Evolutionary conservation across 768 basidiomycete genomes (phyloP), one percentile per base, ranked within the genome.

Genomic region (Phanerodontia chrysosporium): DNA sequence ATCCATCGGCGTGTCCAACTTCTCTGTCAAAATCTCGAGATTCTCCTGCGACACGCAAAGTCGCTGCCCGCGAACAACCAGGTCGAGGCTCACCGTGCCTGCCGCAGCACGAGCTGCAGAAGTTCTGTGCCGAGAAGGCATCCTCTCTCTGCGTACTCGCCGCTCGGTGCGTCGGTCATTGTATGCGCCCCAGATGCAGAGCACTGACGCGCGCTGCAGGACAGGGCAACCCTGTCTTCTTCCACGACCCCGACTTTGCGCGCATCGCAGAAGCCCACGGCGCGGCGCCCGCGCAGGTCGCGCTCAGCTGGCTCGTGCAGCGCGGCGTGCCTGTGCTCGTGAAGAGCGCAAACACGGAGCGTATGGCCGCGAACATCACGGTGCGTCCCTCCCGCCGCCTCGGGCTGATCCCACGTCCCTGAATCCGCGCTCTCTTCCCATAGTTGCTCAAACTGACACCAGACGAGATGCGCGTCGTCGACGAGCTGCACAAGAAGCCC

Each of bases 11-110:
- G 74, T 80, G 9, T 75, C 72, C 49, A 80, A 80, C 68, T 78
- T 76, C 65, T 73, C 69, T 46, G 69, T 76, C 53, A 71, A 52
- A 70, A 65, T 25, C 64, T 72, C 48, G 64, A 65, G 58, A 59
- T 73, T 39, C 73, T 85, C 6, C 68, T 82, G 30, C 70, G 77
- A 32, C 73, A 76, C 21, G 78, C 75, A 60, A 78, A 71, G 24
- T 78, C 87, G 63, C 74, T 80, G 21, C 87, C 89, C 16, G 83
- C 82, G 35, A 78, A 83, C 16, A 84, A 90, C 65, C 89, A 90
- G 69, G 79, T 87, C 22, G 83, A 86, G 72, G 70, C 84, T 2
- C 90, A 92, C 70, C 89, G 3, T 87, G 85, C 71, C 78, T 88
- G 58, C 79, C 82, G 5, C 85, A 89, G 65, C 74, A 80, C 28